These are phyloP conservation scores for Trebouxia sp. DNA, from an alignment of 139 green algal species.

Conservation along the genomic window DNA sequence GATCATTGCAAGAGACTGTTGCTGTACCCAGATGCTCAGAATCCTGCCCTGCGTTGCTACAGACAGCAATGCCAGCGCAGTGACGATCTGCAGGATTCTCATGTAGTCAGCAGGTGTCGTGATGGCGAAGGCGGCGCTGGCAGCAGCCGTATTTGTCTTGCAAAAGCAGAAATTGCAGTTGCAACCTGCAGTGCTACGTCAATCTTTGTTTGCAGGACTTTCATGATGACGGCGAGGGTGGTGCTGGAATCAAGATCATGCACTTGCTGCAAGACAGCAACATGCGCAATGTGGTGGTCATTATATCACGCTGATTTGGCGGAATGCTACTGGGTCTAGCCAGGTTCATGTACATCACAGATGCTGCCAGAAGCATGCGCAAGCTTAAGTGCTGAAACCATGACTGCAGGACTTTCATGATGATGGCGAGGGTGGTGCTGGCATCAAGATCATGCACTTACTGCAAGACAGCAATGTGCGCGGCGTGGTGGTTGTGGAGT, in stretches of 20 bases:
- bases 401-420: neutral
- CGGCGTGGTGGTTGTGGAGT: neutral
- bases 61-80: too few species aligned
- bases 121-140: too few species aligned
- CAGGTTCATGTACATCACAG: constrained; percentile 84
- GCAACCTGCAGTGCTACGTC: neutral
- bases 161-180: too few species aligned
- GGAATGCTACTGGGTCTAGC: constrained; percentile 70
- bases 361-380: constrained; percentile 72
- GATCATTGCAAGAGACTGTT: too few species aligned
- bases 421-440: neutral
- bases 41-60: too few species aligned
- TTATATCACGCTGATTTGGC: constrained; percentile 85
- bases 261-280: constrained; percentile 72
- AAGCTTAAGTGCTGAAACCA: constrained; percentile 11
- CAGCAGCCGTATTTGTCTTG: too few species aligned
- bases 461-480: too few species aligned
- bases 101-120: too few species aligned
- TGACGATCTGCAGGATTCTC: too few species aligned
- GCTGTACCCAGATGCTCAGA: too few species aligned
- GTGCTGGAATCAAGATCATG: constrained; percentile 79
- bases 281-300: constrained; percentile 64
- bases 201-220: constrained; percentile 60
- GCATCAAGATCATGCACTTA: neutral
- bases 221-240: constrained; percentile 87